These are phyloP conservation scores for Leishmania aethiopica DNA, from an alignment of 208 protist species.

Conservation along the genomic window DNA sequence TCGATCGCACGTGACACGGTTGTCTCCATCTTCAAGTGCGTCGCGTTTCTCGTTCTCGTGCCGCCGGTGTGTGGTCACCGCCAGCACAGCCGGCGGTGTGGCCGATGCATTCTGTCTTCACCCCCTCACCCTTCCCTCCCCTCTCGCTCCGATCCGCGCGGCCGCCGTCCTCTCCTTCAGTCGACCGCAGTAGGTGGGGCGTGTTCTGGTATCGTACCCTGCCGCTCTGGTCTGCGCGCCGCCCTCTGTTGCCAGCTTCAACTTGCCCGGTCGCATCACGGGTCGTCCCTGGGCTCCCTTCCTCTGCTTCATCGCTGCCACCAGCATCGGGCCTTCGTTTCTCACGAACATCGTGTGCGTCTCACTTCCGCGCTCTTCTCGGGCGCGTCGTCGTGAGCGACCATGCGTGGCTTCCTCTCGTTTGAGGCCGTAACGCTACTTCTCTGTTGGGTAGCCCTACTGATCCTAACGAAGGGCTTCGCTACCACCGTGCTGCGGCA, in stretches of 20 bases:
- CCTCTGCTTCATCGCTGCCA: background rate
- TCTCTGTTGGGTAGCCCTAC: background rate
- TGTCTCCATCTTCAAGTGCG: background rate
- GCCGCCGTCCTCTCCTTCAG: background rate
- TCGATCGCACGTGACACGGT: background rate
- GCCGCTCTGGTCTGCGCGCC: background rate
- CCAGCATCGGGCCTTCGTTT: background rate
- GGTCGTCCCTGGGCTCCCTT: background rate
- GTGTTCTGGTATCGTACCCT: background rate
- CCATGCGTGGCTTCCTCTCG: background rate
- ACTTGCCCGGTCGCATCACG: background rate
- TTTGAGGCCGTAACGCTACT: constrained; percentile 7
- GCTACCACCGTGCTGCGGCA: background rate
- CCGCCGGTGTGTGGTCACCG: too few species aligned
- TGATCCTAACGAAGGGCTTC: background rate
- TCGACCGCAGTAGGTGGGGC: background rate
- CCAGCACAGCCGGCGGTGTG: background rate
- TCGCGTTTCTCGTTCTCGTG: constrained; percentile 8
- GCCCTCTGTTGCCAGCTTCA: background rate
- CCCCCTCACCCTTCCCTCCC: background rate
- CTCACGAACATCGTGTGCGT: background rate
- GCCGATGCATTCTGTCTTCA: background rate
- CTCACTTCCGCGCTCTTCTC: background rate
- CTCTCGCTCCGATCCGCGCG: background rate
- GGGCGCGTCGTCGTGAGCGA: background rate